These are phyloP conservation scores for Nissolia schottii DNA, from an alignment of 306 rosid genomes.

Conservation along the genomic window DNA sequence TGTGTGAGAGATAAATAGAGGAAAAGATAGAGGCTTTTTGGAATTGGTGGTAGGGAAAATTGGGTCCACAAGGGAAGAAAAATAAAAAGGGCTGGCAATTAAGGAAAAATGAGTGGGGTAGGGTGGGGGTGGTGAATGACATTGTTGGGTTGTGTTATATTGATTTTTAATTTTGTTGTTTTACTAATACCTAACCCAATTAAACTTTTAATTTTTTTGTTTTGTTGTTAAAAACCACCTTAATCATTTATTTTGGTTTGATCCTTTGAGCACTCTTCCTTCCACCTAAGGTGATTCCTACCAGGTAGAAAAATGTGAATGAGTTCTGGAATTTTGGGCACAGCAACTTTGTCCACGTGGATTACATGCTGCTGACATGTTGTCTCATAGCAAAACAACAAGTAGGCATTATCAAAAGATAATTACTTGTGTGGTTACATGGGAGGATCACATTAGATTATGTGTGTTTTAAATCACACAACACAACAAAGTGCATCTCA, in stretches of 20 bases:
- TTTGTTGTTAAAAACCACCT: neutral
- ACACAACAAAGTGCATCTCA: no score
- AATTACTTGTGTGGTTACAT: no score
- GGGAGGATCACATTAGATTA: no score
- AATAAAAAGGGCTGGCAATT: constrained; percentile 21
- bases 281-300: constrained; percentile 20
- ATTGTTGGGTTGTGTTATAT: constrained; percentile 7
- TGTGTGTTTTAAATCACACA: no score
- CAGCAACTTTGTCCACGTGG: constrained; percentile 30
- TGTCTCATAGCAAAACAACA: neutral
- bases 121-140: constrained; percentile 4
- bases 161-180: neutral
- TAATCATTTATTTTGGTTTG: neutral
- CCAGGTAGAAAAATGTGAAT: constrained; percentile 17
- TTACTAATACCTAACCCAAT: constrained; percentile 26
- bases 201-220: neutral
- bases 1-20: constrained; percentile 27
- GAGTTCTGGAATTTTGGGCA: constrained; percentile 17
- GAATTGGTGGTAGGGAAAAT: constrained; percentile 8
- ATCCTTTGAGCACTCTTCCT: neutral
- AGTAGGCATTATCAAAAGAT: neutral
- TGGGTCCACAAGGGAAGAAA: constrained; percentile 39
- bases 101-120: constrained; percentile 23
- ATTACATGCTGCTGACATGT: constrained; percentile 28
- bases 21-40: constrained; percentile 15